phyloP scores from a whole-genome alignment of 345 rosid genomes.

The Citrus australasica region DNA sequence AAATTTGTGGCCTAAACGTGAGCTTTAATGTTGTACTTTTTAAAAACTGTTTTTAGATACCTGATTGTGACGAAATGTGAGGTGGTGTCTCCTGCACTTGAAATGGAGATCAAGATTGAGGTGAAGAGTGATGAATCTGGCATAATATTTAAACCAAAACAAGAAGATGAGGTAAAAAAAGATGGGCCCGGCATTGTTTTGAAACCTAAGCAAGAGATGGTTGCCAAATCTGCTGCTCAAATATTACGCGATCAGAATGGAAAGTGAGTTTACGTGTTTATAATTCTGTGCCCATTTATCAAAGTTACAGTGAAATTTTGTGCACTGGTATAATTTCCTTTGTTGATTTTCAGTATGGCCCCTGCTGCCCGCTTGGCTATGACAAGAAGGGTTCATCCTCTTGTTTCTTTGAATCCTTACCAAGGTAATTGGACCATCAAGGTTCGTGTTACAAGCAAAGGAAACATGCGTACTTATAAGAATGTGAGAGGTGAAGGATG shows the following conservation, averaged over 20 bases:
- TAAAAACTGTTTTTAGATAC: conserved; percentile 39
- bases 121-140: conserved; percentile 23
- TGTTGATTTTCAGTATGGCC: conserved; percentile 55
- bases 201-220: conserved; percentile 67
- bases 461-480: conserved; percentile 75
- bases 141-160: conserved; percentile 40
- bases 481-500: conserved; percentile 95
- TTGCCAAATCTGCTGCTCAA: conserved; percentile 81
- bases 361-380: conserved; percentile 81
- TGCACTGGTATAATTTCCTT: neutral
- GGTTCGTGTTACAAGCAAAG: conserved; percentile 85
- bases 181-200: conserved; percentile 39
- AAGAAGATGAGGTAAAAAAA: conserved; percentile 29
- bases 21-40: neutral
- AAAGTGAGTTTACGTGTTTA: conserved; percentile 45
- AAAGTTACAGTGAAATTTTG: too few relatives aligned
- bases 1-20: neutral
- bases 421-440: conserved; percentile 97
- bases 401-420: conserved; percentile 88
- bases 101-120: conserved; percentile 45
- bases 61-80: conserved; percentile 76
- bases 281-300: neutral
- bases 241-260: conserved; percentile 61
- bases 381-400: conserved; percentile 92
- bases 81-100: conserved; percentile 65